Conservation (phyloP, 1,284 basidiomycete genomes). For the Ustilago hordei region DNA sequence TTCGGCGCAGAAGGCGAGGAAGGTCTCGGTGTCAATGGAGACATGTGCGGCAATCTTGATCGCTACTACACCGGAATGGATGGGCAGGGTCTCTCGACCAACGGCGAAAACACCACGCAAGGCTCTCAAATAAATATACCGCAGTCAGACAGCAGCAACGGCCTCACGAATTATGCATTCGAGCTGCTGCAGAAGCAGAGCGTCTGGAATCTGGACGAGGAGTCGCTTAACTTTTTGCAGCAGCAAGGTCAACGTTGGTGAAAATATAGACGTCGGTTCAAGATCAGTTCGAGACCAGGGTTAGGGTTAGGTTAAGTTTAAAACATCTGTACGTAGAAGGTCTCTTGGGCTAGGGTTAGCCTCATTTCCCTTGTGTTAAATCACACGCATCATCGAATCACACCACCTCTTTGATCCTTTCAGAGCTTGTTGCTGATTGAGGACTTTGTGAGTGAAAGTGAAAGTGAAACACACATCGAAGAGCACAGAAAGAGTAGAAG, state of each 20-base stretch:
- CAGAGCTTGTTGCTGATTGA: too few species aligned
- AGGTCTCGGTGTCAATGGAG: constrained; percentile 9
- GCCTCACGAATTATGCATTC: constrained; percentile 41
- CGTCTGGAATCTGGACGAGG: constrained; percentile 47
- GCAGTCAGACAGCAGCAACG: constrained; percentile 35
- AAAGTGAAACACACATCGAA: neutral
- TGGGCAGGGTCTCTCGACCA: neutral
- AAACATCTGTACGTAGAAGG: neutral
- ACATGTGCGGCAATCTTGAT: constrained; percentile 21
- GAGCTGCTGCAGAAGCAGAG: constrained; percentile 50
- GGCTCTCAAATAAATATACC: constrained; percentile 14
- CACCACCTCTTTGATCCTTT: neutral
- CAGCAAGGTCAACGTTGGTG: constrained; percentile 16
- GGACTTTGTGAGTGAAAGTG: too few species aligned
- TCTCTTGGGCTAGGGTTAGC: neutral
- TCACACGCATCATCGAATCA: neutral
- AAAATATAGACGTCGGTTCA: neutral
- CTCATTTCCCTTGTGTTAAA: neutral
- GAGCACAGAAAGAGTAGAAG: neutral
- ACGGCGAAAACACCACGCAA: neutral
- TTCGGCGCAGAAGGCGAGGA: neutral
- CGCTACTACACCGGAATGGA: constrained; percentile 8
- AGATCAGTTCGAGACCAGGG: neutral
- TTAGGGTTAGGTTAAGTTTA: neutral
- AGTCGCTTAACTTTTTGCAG: constrained; percentile 39